Evolutionary conservation across 2,329 filamentous ascomycete genomes (phyloP), one percentile per base, ranked within the genome.

Genomic region (Cadophora sp.): DNA sequence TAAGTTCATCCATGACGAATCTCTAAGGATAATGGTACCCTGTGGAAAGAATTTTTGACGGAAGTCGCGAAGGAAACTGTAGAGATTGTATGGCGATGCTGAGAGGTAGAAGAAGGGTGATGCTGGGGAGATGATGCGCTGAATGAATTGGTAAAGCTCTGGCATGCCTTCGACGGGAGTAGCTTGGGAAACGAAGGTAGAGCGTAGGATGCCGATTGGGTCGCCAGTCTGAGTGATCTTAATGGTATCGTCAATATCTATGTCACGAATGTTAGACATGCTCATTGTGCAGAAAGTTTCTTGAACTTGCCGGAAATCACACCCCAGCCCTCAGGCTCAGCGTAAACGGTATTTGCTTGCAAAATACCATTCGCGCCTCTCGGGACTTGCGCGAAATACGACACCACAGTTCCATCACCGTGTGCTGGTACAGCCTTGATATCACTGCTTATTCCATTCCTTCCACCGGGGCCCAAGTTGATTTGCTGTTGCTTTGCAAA

Each of bases 231-330:
- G 85, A 0, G 95, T 97, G 73, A 94, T 83, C 80, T 98, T 97
- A 83, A 98, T 97, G 0, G 94, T 97, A 80, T 98, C 95, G 77
- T 98, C 96, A 73, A 98, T 88, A 75, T 98, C 95, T 90, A 60
- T 40, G 43, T 19, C 16, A 51, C n/a, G 67, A 34, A 76, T 73
- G 68, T 34, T 37, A 29, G 46, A n/a, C 16, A 34, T n/a, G 40
- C 27, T 26, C 6, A 16, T 34, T 8, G 9, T 12, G n/a, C 24
- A 31, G 12, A 3, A 48, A 24, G 4, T n/a, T 1, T n/a, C 46
- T 34, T 26, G 8, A n/a, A 56, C 80, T 62, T 79, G 89, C 88
- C 88, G 48, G 92, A 95, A 71, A 97, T 89, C 14, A 98, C 81
- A 14, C 88, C 88, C 94, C 94, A 97, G 8, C 95, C 94, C 59